These are phyloP conservation scores for Geosmithia flava DNA, from an alignment of 2,329 filamentous ascomycete species.

Conservation along the genomic window DNA sequence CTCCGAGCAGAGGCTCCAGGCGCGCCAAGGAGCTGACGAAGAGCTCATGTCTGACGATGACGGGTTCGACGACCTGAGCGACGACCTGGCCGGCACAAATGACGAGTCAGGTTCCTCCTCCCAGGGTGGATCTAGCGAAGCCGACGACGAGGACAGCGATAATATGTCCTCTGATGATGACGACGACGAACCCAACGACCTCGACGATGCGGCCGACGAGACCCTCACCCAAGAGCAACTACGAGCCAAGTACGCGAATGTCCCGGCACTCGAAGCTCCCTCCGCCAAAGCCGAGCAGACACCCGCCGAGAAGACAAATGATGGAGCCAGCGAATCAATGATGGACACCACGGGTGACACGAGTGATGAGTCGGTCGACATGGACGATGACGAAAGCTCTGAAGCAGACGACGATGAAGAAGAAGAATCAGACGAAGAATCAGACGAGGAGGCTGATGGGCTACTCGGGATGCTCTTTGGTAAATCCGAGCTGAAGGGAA, in stretches of 20 bases:
- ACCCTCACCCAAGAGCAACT: conserved; percentile 58
- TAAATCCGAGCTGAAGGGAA: conserved; percentile 41
- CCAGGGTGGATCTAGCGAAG: conserved; percentile 25
- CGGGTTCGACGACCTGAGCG: conserved; percentile 33
- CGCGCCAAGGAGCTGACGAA: conserved; percentile 43
- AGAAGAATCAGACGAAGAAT: conserved; percentile 28
- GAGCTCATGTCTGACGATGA: conserved; percentile 33
- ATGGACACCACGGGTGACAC: conserved; percentile 31
- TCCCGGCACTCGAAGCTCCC: conserved; percentile 34
- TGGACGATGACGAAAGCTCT: conserved; percentile 54
- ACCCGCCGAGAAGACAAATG: background rate
- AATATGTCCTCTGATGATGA: conserved; percentile 54
- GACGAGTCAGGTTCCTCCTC: conserved; percentile 20
- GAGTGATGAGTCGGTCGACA: conserved; percentile 54
- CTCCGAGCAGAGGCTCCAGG: conserved; percentile 56
- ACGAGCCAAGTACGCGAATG: conserved; percentile 53
- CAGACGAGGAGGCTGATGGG: conserved; percentile 27
- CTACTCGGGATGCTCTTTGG: conserved; percentile 46
- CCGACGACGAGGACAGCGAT: conserved; percentile 28
- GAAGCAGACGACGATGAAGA: conserved; percentile 30
- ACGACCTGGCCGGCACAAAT: conserved; percentile 24
- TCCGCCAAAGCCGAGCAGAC: background rate
- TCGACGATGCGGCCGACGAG: conserved; percentile 43
- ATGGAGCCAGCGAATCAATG: conserved; percentile 10
- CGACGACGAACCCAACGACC: conserved; percentile 43